A percentile compares a stretch with the other conserved stretches of the same genome.
phyloP scores from a whole-genome alignment of 345 rosid genomes.

The Noccaea caerulescens region DNA sequence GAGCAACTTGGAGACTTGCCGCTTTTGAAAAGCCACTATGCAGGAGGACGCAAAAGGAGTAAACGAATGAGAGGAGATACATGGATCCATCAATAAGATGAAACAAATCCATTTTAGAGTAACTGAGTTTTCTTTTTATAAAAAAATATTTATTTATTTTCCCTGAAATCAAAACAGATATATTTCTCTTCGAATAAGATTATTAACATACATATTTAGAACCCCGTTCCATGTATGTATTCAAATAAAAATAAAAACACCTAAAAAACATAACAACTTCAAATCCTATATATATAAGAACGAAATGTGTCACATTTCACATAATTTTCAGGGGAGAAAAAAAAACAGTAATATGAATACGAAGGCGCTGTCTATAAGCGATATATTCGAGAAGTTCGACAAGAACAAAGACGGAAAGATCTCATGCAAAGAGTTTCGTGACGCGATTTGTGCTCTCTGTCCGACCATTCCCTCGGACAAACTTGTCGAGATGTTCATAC shows the following conservation, averaged over 20 bases:
- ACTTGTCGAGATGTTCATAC: conserved; percentile 56
- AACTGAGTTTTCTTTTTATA: background rate
- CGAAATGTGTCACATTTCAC: background rate
- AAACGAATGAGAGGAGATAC: background rate
- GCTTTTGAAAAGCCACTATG: background rate
- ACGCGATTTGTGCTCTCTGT: conserved; percentile 52
- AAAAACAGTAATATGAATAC: background rate
- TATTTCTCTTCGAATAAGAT: background rate
- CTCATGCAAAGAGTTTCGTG: conserved; percentile 62
- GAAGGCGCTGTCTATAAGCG: conserved; percentile 26
- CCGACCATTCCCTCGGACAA: conserved; percentile 51
- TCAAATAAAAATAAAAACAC: background rate
- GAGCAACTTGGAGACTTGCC: background rate
- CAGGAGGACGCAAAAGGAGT: background rate
- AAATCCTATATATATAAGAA: background rate
- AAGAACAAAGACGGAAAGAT: conserved; percentile 84
- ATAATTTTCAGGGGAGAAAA: background rate
- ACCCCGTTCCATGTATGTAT: background rate
- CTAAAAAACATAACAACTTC: background rate
- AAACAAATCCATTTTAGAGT: conserved; percentile 4
- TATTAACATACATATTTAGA: background rate
- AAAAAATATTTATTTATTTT: background rate
- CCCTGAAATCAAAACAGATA: background rate
- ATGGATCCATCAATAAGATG: background rate
- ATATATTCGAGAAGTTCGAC: conserved; percentile 68